These are phyloP conservation scores for Inga oerstediana DNA, from an alignment of 306 rosid genomes.

Conservation along the genomic window DNA sequence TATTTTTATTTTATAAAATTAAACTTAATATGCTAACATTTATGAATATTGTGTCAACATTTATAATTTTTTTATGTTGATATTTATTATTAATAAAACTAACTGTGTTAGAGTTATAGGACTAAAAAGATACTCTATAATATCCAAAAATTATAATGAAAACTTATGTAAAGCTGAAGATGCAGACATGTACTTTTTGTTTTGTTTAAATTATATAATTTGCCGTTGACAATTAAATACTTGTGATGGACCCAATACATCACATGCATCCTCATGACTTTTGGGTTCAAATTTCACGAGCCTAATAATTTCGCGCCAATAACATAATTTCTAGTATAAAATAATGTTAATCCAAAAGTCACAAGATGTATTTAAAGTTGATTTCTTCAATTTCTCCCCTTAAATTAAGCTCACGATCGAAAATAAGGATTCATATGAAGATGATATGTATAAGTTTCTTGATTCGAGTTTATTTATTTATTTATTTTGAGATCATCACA, in stretches of 20 bases:
- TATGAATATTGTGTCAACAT: no score
- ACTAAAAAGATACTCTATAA: no score
- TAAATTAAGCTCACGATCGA: not conserved
- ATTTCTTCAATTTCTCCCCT: not conserved
- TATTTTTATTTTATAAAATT: no score
- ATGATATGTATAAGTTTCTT: not conserved
- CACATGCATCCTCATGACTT: not conserved
- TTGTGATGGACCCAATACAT: not conserved
- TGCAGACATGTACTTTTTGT: no score
- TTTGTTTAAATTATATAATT: not conserved
- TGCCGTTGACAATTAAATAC: not conserved
- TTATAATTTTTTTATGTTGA: no score
- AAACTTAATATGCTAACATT: no score
- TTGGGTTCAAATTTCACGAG: slow-evolving; percentile 3
- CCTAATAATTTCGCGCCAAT: not conserved
- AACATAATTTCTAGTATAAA: not conserved
- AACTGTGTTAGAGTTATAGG: no score
- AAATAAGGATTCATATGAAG: not conserved
- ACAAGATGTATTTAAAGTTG: not conserved
- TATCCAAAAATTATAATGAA: no score
- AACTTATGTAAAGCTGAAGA: no score
- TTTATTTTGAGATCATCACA: not conserved
- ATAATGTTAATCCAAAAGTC: not conserved
- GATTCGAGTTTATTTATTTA: not conserved
- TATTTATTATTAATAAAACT: no score